These are phyloP conservation scores for Cytospora schulzeri DNA, from an alignment of 2,329 filamentous ascomycete genomes.

Conservation along the genomic window DNA sequence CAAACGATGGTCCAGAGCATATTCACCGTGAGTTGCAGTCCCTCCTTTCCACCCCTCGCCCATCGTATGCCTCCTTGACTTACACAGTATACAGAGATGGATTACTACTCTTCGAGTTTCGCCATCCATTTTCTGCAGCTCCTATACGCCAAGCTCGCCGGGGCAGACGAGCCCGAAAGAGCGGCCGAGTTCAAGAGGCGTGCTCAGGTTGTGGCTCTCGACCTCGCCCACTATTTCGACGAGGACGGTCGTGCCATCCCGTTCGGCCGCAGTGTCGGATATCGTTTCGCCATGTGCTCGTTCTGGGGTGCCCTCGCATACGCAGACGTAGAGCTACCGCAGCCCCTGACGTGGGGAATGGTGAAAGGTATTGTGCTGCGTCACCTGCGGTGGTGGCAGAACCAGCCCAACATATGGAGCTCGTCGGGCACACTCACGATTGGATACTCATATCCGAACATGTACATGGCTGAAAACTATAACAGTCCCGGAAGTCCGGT, in stretches of 20 bases:
- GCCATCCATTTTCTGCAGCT: conserved; percentile 81
- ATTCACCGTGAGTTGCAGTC: conserved; percentile 61
- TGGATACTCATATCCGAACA: conserved; percentile 78
- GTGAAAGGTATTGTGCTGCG: conserved; percentile 75
- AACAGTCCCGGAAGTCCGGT: conserved; percentile 72
- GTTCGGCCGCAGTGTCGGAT: conserved; percentile 76
- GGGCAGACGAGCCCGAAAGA: conserved; percentile 64
- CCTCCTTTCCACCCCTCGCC: background rate
- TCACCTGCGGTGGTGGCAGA: conserved; percentile 79
- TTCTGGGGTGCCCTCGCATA: conserved; percentile 82
- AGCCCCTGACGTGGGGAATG: conserved; percentile 75
- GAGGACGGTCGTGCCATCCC: conserved; percentile 71
- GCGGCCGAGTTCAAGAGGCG: conserved; percentile 70
- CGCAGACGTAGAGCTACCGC: conserved; percentile 71
- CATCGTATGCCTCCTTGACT: background rate
- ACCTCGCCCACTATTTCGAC: conserved; percentile 77
- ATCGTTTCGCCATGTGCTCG: conserved; percentile 83
- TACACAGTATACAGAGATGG: conserved; percentile 59
- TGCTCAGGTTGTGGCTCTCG: conserved; percentile 66
- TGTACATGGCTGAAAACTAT: conserved; percentile 79
- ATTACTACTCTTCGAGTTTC: conserved; percentile 82
- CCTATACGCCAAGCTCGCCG: conserved; percentile 72
- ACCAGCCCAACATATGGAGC: conserved; percentile 73
- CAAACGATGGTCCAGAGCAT: conserved; percentile 75
- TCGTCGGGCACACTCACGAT: conserved; percentile 73